These are phyloP conservation scores for Stipa capillata DNA, from an alignment of 176 grass and related monocot species.

Conservation along the genomic window DNA sequence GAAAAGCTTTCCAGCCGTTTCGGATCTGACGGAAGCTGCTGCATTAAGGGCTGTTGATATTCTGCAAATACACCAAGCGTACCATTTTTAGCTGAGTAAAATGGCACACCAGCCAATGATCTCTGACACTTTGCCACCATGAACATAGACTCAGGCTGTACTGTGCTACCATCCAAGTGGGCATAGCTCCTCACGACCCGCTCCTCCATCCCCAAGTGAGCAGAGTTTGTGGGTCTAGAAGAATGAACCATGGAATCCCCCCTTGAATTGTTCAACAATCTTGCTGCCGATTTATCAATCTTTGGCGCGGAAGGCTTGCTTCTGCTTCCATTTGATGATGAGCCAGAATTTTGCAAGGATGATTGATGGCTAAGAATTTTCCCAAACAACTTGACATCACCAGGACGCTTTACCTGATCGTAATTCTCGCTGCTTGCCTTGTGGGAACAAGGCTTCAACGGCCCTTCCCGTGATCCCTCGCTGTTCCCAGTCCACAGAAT, in stretches of 20 bases:
- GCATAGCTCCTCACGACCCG: constrained; percentile 24
- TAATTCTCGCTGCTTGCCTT: constrained; percentile 35
- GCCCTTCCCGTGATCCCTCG: constrained; percentile 5
- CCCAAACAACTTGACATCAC: constrained; percentile 84
- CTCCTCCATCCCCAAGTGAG: constrained; percentile 33
- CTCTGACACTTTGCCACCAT: constrained; percentile 47
- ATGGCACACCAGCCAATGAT: constrained; percentile 32
- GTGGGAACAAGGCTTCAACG: constrained; percentile 11
- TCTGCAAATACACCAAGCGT: constrained; percentile 19
- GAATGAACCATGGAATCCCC: constrained; percentile 30
- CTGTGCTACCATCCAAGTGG: constrained; percentile 39
- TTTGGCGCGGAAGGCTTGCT: constrained; percentile 28
- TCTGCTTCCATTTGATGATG: constrained; percentile 35
- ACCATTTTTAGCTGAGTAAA: constrained; percentile 61
- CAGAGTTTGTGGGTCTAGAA: constrained; percentile 13
- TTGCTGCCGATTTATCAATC: constrained; percentile 14
- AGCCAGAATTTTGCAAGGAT: constrained; percentile 41
- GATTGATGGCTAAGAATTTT: constrained; percentile 65
- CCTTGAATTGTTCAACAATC: constrained; percentile 12
- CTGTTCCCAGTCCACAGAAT: neutral
- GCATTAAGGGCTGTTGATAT: constrained; percentile 41
- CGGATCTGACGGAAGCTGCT: constrained; percentile 29
- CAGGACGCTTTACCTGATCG: constrained; percentile 37
- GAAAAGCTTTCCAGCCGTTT: constrained; percentile 36
- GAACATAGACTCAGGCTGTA: constrained; percentile 38